Base-by-base conservation (phyloP, 164 flowering plant species). In the Stephania japonica region DNA sequence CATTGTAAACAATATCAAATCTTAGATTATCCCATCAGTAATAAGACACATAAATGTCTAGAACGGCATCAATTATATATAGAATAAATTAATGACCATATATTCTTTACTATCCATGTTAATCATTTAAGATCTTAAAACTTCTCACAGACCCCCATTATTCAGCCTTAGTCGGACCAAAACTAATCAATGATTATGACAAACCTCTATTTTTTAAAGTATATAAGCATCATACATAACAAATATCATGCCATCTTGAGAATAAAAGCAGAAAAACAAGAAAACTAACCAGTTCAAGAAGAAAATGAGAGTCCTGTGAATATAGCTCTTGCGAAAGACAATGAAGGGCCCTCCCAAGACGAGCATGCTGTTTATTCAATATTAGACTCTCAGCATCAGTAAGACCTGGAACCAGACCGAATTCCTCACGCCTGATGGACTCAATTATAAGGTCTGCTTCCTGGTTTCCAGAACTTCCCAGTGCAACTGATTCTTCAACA, bases 271-370 rank as follows among this genome's bases (percentile, higher is more conserved):
- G 21, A 2, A 16, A 43, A 70, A 56, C 50, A 25, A 70, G 38
- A n/a, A 49, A 12, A 77, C 87, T 83, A 80, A 93, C 98, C 84
- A 96, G 87, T 84, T 96, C 99, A 73, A 96, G 92, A 73, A 96
- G 87, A 83, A 95, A 91, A 84, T 96, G 99, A 56, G 99, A 96
- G 86, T 96, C 99, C 77, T 96, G 95, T 62, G 98, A 96, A 80
- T 96, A 96, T 71, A 96, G 80, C 76, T 93, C 97, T 70, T 90
- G 92, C 2, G 99, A 91, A 70, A 96, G 97, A 81, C 98, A 93
- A 72, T 89, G 94, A 71, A 96, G 91, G 21, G 98, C 97, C 83
- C 97, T 87, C 68, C 99, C 98, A 42, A 93, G 81, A 38, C 97
- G 92, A 76, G 97, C 97, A 89, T 96, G 99, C 78, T 96, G 99